Percentiles rank a stretch among this genome's conserved stretches.
These are phyloP conservation scores for Acanthamoeba sp. DNA, from an alignment of 208 protist genomes.

Conservation along the genomic window DNA sequence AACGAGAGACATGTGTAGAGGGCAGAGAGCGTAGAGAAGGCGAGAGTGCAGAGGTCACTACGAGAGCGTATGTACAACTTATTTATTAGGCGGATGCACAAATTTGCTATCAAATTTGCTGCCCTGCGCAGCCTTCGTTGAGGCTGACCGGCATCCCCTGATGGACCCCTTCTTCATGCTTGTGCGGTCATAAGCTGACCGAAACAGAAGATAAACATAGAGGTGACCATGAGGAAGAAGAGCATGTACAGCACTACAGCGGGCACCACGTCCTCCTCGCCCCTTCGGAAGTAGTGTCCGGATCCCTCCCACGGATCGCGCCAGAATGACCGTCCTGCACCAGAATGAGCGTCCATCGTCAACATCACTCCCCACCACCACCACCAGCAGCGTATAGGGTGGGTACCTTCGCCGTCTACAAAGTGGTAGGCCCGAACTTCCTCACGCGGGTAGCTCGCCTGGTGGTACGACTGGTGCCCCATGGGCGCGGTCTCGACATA, in stretches of 20 bases:
- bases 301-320: slow-evolving; percentile 48
- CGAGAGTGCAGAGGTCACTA: too few relatives aligned
- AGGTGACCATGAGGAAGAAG: slow-evolving; percentile 34
- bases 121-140: background rate
- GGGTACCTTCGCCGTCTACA: background rate
- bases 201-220: slow-evolving; percentile 46
- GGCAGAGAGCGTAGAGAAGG: background rate
- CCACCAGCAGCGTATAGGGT: background rate
- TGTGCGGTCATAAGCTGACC: background rate
- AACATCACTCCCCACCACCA: background rate
- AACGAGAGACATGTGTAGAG: background rate
- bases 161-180: too few relatives aligned
- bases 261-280: slow-evolving; percentile 46
- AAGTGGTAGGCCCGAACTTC: slow-evolving; percentile 9
- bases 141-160: background rate
- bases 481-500: background rate
- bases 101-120: background rate
- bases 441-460: background rate
- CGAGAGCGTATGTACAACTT: background rate
- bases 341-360: background rate
- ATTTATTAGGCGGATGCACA: background rate
- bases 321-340: background rate
- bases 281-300: slow-evolving; percentile 34
- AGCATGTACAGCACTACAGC: slow-evolving; percentile 57
- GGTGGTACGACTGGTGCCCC: background rate